These are phyloP conservation scores for Phtheirospermum japonicum DNA, from an alignment of 257 asterid genomes.

Conservation along the genomic window DNA sequence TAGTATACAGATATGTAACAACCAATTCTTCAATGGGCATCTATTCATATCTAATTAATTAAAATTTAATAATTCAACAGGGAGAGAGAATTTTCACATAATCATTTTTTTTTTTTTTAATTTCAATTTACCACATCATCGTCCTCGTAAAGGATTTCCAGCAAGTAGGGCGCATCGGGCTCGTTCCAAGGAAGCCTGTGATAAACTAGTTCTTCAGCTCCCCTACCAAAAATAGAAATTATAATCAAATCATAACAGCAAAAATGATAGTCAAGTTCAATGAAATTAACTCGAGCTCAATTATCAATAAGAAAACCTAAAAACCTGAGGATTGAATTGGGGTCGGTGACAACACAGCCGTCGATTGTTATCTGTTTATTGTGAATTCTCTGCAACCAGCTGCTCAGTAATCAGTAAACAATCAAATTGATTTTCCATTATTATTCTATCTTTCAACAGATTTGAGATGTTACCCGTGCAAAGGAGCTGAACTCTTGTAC, in stretches of 20 bases:
- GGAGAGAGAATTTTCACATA: too few relatives aligned
- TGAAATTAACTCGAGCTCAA: conserved; percentile 11
- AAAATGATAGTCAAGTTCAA: background rate
- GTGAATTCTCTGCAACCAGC: conserved; percentile 96
- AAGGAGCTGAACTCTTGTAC: conserved; percentile 80
- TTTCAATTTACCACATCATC: conserved; percentile 64
- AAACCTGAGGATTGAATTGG: conserved; percentile 70
- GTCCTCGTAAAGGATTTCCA: conserved; percentile 72
- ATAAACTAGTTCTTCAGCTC: conserved; percentile 59
- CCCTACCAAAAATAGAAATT: conserved; percentile 37
- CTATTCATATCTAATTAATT: background rate
- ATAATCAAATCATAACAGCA: background rate
- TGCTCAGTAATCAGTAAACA: conserved; percentile 42
- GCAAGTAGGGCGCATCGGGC: conserved; percentile 79
- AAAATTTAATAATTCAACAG: too few relatives aligned
- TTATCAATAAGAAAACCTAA: conserved; percentile 19
- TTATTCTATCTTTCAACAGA: conserved; percentile 1
- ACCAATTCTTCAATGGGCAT: background rate
- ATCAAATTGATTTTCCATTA: conserved; percentile 8
- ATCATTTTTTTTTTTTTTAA: too few relatives aligned
- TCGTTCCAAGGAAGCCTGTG: conserved; percentile 95
- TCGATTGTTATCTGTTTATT: conserved; percentile 70
- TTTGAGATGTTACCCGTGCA: conserved; percentile 50
- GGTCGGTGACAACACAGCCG: conserved; percentile 54
- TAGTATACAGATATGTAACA: too few relatives aligned